Conservation (phyloP, 2,329 filamentous ascomycete species). For the Hirsutella rhossiliensis region DNA sequence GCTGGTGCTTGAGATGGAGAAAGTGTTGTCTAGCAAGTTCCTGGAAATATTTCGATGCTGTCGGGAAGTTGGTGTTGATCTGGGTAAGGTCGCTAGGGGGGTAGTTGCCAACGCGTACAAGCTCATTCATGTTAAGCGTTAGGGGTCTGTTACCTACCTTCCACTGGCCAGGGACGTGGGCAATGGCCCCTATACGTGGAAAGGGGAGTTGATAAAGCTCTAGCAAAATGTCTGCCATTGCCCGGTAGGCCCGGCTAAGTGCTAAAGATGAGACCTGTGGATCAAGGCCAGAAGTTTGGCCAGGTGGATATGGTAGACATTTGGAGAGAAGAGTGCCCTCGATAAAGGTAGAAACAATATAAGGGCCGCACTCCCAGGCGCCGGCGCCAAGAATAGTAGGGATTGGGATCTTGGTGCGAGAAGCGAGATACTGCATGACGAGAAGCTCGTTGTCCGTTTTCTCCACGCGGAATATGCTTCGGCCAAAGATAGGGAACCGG, state of each 20-base stretch:
- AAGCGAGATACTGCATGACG: not conserved
- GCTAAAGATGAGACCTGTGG: not conserved
- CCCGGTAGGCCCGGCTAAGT: not conserved
- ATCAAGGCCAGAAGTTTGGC: not conserved
- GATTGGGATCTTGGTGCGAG: not conserved
- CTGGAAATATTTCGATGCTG: constrained; percentile 17
- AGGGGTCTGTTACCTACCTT: not conserved
- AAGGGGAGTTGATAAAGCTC: not conserved
- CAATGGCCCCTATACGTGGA: not conserved
- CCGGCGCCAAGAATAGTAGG: not conserved
- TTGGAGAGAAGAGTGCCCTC: not conserved
- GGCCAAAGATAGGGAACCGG: not conserved
- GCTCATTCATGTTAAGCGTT: not conserved
- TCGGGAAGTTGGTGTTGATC: not conserved
- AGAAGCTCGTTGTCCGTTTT: not conserved
- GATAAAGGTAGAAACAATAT: not conserved
- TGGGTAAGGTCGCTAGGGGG: not conserved
- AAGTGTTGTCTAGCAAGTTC: constrained; percentile 26
- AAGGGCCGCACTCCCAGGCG: not conserved
- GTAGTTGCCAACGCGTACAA: not conserved
- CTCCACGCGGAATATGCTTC: not conserved
- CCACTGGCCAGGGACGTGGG: not conserved
- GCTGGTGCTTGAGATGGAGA: constrained; percentile 22
- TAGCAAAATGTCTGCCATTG: not conserved
- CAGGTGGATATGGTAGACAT: not conserved